Conservation (phyloP, 2,329 filamentous ascomycete species). For the Fusarium protoensiforme region DNA sequence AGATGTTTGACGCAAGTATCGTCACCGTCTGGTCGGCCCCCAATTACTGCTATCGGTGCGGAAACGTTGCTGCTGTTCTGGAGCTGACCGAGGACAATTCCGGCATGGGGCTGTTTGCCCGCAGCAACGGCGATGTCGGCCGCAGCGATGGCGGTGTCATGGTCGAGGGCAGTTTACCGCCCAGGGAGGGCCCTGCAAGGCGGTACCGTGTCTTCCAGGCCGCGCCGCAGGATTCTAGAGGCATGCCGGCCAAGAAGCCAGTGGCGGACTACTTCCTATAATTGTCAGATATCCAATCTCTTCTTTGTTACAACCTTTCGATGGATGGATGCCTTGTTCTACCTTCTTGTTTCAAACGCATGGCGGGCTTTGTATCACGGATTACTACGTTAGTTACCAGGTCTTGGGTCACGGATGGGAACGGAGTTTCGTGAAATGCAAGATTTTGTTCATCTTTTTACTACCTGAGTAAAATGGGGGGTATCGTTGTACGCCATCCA, state of each 20-base stretch:
- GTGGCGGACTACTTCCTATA: conserved; percentile 95
- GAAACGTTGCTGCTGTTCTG: conserved; percentile 94
- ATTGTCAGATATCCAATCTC: conserved; percentile 17
- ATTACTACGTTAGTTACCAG: conserved; percentile 17
- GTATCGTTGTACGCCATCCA: conserved; percentile 26
- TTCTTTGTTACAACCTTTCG: background rate
- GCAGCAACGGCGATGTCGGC: conserved; percentile 77
- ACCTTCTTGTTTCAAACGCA: conserved; percentile 3
- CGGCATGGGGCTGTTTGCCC: conserved; percentile 76
- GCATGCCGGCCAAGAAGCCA: conserved; percentile 99
- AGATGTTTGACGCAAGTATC: conserved; percentile 97
- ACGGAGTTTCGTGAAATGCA: conserved; percentile 38
- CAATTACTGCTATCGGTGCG: conserved; percentile 96
- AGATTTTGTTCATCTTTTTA: conserved; percentile 14
- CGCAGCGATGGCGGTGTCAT: conserved; percentile 65
- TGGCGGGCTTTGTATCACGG: conserved; percentile 32
- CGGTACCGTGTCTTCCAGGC: conserved; percentile 97
- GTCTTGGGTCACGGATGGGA: conserved; percentile 36
- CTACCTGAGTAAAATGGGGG: conserved; percentile 20
- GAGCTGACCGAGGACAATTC: conserved; percentile 89
- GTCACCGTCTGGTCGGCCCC: conserved; percentile 99
- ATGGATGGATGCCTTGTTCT: background rate
- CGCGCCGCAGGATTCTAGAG: conserved; percentile 92
- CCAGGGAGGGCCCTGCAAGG: conserved; percentile 78
- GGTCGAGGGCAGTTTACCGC: conserved; percentile 58